Evolutionary conservation across 768 basidiomycete genomes (phyloP), one percentile per base, ranked within the genome.

Genomic region (Phaffia australis): DNA sequence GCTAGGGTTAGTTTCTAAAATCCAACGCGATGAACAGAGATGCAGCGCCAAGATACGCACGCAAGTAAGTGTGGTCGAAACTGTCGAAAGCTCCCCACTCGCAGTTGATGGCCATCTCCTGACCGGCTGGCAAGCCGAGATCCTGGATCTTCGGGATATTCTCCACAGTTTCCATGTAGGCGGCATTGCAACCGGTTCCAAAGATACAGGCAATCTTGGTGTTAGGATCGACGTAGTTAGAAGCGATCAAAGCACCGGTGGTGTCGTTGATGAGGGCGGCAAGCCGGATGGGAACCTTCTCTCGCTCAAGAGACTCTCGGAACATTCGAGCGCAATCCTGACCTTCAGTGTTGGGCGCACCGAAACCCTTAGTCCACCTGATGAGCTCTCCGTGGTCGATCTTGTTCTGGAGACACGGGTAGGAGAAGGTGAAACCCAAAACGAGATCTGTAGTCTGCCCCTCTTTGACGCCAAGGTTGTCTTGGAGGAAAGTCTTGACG

Each of bases 291-390:
- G 88, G 89, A n/a, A 95, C 82, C 63, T 91, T 89, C 73, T 82
- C 79, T 80, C 87, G 88, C 65, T 80, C 80, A 56, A 99, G 83
- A 18, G 88, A 86, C 64, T 84, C 77, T 58, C 84, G 83, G 79
- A 99, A 94, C 89, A 99, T 93, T 49, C 81, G 87, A 4, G 89
- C 93, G 16, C 94, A 91, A 72, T 99, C 89, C 63, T 83, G 79
- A 21, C 93, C 93, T 77, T 98, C 95, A 21, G 89, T 91, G 74
- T 93, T 90, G 5, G 83, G 75, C 0, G 88, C 88, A 42, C 91
- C 91, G 72, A 98, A 98, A 70, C 95, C 95, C 77, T 99, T 99
- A n/a, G 95, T 99, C 95, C 95, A 99, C 21, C 94, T 87, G 72
- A 97, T 91, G 48, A 98, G 85, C 68, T 83, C 82, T 73, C 63